Evolutionary conservation across 148 eudicot genomes (phyloP).

Genomic region (Oxyria digyna): DNA sequence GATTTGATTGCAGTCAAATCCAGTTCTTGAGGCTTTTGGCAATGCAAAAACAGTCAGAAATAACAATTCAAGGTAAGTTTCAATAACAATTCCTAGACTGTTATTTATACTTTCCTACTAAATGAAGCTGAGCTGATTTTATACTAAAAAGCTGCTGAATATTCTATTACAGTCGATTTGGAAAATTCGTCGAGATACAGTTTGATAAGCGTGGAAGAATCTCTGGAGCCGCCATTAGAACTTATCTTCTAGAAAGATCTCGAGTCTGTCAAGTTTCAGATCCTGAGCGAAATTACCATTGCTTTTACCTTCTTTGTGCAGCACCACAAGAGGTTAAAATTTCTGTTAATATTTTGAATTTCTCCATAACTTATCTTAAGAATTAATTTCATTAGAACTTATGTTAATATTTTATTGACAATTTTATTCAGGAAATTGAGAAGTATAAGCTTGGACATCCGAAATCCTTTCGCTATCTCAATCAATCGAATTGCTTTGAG

Average conservation of each 20-base stretch:
- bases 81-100: neutral
- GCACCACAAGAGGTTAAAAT: constrained; percentile 99
- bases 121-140: neutral
- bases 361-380: too few relatives aligned
- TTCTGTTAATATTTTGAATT: neutral
- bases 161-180: constrained; percentile 51
- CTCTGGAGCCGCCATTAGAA: constrained; percentile 92
- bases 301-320: constrained; percentile 97
- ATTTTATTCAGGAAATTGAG: constrained; percentile 4
- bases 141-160: neutral
- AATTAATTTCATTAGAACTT: neutral
- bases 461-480: constrained; percentile 9
- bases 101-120: neutral
- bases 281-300: constrained; percentile 97
- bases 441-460: constrained; percentile 7
- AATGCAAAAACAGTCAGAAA: constrained; percentile 94
- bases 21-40: constrained; percentile 93
- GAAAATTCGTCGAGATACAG: constrained; percentile 88
- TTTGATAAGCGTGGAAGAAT: constrained; percentile 81
- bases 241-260: constrained; percentile 91
- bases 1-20: constrained; percentile 63
- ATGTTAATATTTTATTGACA: neutral
- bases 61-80: constrained; percentile 76
- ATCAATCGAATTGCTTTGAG: constrained; percentile 7
- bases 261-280: constrained; percentile 14